Conservation (phyloP, 805 yeast species). For the Wickerhamiella cacticola region DNA sequence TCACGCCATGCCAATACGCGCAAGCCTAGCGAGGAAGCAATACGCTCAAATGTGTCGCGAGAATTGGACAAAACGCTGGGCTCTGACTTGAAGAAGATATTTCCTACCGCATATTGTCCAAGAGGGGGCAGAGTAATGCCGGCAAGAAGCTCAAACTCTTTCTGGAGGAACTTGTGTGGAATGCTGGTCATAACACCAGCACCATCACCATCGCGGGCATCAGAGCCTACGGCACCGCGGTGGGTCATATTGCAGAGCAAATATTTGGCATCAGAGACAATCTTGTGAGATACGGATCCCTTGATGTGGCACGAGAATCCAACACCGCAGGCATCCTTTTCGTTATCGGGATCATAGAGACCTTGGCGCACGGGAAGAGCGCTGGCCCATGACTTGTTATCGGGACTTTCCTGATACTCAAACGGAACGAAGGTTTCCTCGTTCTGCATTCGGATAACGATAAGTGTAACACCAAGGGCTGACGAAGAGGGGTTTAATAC, state of each 20-base stretch:
- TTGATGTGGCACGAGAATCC: conserved; percentile 94
- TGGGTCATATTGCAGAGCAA: conserved; percentile 96
- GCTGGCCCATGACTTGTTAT: conserved; percentile 84
- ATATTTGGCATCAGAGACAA: conserved; percentile 75
- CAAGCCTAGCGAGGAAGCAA: conserved; percentile 66
- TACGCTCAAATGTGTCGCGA: conserved; percentile 62
- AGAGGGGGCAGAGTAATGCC: conserved; percentile 55
- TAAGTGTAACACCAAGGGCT: background rate
- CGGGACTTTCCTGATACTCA: conserved; percentile 61
- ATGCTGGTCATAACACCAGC: conserved; percentile 92
- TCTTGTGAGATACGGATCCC: conserved; percentile 78
- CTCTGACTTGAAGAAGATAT: conserved; percentile 84
- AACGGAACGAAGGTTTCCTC: conserved; percentile 31
- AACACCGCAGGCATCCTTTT: conserved; percentile 97
- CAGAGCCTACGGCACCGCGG: conserved; percentile 94
- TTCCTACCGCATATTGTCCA: conserved; percentile 93
- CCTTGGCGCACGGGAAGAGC: conserved; percentile 79
- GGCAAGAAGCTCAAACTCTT: conserved; percentile 69
- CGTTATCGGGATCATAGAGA: conserved; percentile 83
- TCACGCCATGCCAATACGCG: conserved; percentile 87
- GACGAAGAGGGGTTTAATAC: conserved; percentile 1
- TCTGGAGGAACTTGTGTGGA: conserved; percentile 74
- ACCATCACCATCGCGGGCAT: conserved; percentile 97
- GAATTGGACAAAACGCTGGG: conserved; percentile 54
- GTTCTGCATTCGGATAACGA: background rate